Percentiles rank a stretch among this genome's conserved stretches.
Conservation (phyloP, 1,139 yeast genomes). For the Blastobotrys raffinosifermentans region DNA sequence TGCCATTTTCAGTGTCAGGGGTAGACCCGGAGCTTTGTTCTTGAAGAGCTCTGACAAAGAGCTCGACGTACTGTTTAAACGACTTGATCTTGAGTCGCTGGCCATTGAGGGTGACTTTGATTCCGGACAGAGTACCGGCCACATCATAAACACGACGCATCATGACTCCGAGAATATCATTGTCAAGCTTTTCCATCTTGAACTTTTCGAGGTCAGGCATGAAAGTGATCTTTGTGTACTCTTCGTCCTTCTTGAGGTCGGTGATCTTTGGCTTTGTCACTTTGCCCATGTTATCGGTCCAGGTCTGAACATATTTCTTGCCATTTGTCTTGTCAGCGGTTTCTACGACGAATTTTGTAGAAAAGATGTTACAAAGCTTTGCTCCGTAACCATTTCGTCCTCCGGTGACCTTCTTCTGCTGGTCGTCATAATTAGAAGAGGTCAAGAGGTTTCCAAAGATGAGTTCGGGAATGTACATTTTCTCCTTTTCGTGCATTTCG, state of each 20-base stretch:
- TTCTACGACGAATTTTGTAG: constrained; percentile 79
- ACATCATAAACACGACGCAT: constrained; percentile 93
- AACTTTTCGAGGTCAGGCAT: constrained; percentile 83
- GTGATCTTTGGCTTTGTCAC: constrained; percentile 73
- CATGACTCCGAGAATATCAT: constrained; percentile 75
- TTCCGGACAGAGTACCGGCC: constrained; percentile 89
- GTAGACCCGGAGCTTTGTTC: constrained; percentile 36
- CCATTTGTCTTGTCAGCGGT: constrained; percentile 74
- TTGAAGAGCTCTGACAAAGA: constrained; percentile 73
- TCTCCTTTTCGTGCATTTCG: constrained; percentile 87
- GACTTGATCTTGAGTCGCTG: constrained; percentile 60
- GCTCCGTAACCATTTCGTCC: constrained; percentile 99
- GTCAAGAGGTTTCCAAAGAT: constrained; percentile 94
- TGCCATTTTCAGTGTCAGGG: constrained; percentile 31
- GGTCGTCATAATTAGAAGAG: constrained; percentile 93
- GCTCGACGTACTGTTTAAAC: constrained; percentile 83
- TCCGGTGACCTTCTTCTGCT: constrained; percentile 93
- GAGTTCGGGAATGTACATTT: constrained; percentile 90
- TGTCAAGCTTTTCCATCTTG: constrained; percentile 76
- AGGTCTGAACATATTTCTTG: constrained; percentile 66
- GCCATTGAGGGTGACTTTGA: constrained; percentile 75
- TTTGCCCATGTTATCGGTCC: constrained; percentile 82
- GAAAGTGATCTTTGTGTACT: constrained; percentile 84
- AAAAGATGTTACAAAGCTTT: constrained; percentile 86
- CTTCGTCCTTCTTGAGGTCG: constrained; percentile 52